A percentile compares a stretch with the other conserved stretches of the same genome.
Conservation (phyloP, 306 rosid genomes). For the Cicer bijugum region DNA sequence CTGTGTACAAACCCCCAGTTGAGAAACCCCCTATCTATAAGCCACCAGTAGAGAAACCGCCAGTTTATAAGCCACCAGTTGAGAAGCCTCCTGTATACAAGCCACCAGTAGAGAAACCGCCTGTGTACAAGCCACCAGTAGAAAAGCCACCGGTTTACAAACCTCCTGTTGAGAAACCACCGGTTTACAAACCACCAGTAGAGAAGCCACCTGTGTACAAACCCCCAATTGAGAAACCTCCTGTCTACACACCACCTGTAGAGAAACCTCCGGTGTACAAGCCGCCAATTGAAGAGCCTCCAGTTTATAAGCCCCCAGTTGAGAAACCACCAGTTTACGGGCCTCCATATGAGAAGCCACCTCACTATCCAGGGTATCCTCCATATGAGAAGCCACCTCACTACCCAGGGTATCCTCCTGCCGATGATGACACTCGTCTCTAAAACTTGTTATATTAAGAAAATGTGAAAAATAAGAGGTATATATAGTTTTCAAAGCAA, state of each 20-base stretch:
- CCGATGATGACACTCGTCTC: neutral
- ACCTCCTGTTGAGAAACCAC: neutral
- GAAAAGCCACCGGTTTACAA: accelerated
- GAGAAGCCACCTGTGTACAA: neutral
- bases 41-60: neutral
- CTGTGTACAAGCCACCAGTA: neutral
- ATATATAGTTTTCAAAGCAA: neutral
- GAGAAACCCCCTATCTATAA: neutral
- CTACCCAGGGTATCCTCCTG: neutral
- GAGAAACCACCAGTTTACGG: neutral
- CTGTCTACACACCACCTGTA: neutral
- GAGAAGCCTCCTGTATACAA: neutral
- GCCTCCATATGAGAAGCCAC: neutral
- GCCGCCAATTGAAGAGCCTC: neutral
- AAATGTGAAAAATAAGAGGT: neutral
- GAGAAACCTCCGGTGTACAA: neutral
- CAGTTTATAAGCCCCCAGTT: neutral
- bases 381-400: neutral
- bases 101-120: neutral
- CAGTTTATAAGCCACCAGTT: neutral
- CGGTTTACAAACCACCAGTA: neutral
- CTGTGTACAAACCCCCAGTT: accelerated
- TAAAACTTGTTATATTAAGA: neutral
- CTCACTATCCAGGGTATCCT: neutral
- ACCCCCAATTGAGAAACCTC: neutral